Percentiles rank a stretch among this genome's conserved stretches.
Evolutionary conservation across 805 yeast species (phyloP).

Genomic region (Metschnikowia continentalis): DNA sequence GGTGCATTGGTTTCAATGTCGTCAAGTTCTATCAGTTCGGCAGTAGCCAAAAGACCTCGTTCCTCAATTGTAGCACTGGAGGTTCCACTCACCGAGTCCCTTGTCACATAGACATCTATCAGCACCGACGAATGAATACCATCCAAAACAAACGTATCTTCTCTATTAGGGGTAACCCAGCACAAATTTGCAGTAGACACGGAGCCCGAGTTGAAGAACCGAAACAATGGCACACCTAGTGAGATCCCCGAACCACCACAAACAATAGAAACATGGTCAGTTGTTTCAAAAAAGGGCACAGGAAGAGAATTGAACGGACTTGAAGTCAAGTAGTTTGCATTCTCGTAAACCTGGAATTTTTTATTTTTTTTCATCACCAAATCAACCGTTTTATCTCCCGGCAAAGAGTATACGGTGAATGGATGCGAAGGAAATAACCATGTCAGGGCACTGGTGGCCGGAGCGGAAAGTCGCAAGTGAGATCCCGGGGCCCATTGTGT

Average conservation of each 20-base stretch:
- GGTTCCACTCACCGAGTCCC: background rate
- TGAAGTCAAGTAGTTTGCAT: slow-evolving; percentile 15
- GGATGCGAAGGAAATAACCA: slow-evolving; percentile 64
- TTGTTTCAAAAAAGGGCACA: slow-evolving; percentile 42
- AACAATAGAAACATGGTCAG: slow-evolving; percentile 48
- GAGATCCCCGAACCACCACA: slow-evolving; percentile 78
- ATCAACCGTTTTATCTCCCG: slow-evolving; percentile 35
- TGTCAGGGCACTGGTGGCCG: slow-evolving; percentile 7
- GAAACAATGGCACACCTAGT: slow-evolving; percentile 51
- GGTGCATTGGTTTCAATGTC: background rate
- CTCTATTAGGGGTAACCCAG: slow-evolving; percentile 51
- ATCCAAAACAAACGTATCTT: slow-evolving; percentile 46
- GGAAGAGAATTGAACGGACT: slow-evolving; percentile 44
- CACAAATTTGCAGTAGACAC: slow-evolving; percentile 33
- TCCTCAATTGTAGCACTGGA: slow-evolving; percentile 12
- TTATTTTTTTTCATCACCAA: slow-evolving; percentile 44
- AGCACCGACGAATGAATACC: slow-evolving; percentile 21
- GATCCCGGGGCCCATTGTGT: slow-evolving; percentile 46
- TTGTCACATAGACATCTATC: slow-evolving; percentile 14
- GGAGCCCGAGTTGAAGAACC: slow-evolving; percentile 28
- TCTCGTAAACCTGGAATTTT: slow-evolving; percentile 11
- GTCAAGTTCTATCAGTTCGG: slow-evolving; percentile 16
- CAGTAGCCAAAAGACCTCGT: slow-evolving; percentile 18
- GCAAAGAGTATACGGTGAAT: slow-evolving; percentile 51
- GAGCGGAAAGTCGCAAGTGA: slow-evolving; percentile 42